Percentiles rank a stretch among this genome's conserved stretches.
phyloP scores from a whole-genome alignment of 2,329 filamentous ascomycete species.

The Aspergillus hiratsukae region DNA sequence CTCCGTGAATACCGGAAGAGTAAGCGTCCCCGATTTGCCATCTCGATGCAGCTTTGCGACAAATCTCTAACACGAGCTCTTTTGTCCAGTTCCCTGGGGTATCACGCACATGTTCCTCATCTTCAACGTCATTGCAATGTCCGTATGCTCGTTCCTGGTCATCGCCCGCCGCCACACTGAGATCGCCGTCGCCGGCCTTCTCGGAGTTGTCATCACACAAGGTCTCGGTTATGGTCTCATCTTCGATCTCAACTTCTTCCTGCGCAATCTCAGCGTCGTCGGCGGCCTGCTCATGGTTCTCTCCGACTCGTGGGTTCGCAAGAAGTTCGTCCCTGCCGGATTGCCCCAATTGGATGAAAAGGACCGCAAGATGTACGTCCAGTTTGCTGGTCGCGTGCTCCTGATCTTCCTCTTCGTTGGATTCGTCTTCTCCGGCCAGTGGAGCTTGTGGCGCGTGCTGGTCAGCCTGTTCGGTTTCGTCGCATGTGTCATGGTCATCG shows the following conservation, averaged over 20 bases:
- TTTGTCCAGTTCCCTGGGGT: slow-evolving; percentile 70
- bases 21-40: slow-evolving; percentile 47
- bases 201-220: slow-evolving; percentile 86
- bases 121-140: slow-evolving; percentile 84
- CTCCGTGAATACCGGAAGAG: slow-evolving; percentile 88
- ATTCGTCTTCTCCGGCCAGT: slow-evolving; percentile 92
- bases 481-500: slow-evolving; percentile 96
- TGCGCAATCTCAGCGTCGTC: slow-evolving; percentile 96
- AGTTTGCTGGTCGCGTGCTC: slow-evolving; percentile 90
- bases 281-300: slow-evolving; percentile 96
- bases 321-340: slow-evolving; percentile 93
- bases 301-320: slow-evolving; percentile 96
- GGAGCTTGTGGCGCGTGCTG: slow-evolving; percentile 81
- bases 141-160: slow-evolving; percentile 73
- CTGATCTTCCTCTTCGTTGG: slow-evolving; percentile 97
- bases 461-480: slow-evolving; percentile 82
- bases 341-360: slow-evolving; percentile 95
- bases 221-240: slow-evolving; percentile 95
- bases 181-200: slow-evolving; percentile 84
- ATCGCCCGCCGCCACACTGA: slow-evolving; percentile 91
- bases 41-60: background rate
- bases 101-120: slow-evolving; percentile 91
- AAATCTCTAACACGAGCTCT: slow-evolving; percentile 13
- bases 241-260: slow-evolving; percentile 99
- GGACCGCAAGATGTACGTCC: slow-evolving; percentile 99